phyloP scores from a whole-genome alignment of 306 rosid species.

The Inga laurina region DNA sequence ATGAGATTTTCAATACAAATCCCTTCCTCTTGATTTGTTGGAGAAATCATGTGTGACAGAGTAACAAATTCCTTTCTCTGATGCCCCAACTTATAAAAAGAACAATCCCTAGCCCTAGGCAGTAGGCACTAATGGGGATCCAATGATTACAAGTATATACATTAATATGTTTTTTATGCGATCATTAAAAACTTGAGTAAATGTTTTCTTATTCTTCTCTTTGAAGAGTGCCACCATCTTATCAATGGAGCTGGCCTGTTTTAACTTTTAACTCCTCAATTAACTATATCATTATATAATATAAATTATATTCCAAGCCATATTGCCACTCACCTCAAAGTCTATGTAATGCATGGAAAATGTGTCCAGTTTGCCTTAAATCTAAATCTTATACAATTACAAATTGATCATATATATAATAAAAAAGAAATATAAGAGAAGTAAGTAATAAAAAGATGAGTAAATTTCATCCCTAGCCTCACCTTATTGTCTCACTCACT shows the following conservation, averaged over 20 bases:
- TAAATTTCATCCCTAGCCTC: neutral
- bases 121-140: neutral
- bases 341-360: neutral
- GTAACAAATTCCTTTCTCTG: neutral
- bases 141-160: neutral
- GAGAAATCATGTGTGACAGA: neutral
- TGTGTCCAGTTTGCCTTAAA: neutral
- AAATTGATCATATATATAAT: neutral
- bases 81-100: neutral
- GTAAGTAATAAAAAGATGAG: neutral
- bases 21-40: neutral
- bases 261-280: neutral
- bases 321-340: neutral
- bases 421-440: no score
- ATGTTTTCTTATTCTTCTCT: neutral
- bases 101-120: neutral
- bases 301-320: neutral
- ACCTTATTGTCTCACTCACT: neutral
- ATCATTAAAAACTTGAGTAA: neutral
- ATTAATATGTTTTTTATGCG: neutral
- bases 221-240: neutral
- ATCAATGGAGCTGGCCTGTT: neutral
- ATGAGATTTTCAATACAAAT: neutral
- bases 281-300: neutral
- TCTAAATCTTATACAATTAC: neutral